Conservation (phyloP, 345 rosid species). For the Populus euphratica region DNA sequence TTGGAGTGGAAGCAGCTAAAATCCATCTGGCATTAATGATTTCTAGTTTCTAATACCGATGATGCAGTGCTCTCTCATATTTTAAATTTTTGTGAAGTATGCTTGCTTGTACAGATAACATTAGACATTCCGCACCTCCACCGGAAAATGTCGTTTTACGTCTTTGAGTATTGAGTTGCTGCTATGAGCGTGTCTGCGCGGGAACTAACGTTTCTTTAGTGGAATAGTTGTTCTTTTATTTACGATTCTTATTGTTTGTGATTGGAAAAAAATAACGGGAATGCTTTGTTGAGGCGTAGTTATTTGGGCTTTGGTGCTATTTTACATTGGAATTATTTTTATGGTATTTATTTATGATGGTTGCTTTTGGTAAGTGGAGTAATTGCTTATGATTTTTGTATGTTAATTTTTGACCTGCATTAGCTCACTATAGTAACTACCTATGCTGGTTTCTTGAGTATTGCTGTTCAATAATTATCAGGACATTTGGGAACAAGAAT, state of each 20-base stretch:
- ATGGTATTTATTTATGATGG: background rate
- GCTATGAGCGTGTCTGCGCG: background rate
- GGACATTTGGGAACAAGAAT: slow-evolving; percentile 21
- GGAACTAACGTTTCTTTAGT: background rate
- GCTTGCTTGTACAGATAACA: too few relatives aligned
- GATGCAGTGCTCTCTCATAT: background rate
- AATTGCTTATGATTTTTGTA: background rate
- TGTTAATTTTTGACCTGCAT: background rate
- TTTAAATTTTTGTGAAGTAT: background rate
- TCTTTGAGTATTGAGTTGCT: background rate
- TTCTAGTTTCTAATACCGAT: background rate
- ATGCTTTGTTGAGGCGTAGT: too few relatives aligned
- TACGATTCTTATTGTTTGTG: background rate
- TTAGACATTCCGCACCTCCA: background rate
- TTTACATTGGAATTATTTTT: background rate
- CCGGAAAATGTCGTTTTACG: background rate
- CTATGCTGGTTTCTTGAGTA: slow-evolving; percentile 16
- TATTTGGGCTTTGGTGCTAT: background rate
- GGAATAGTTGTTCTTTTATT: background rate
- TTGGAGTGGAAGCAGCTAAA: slow-evolving; percentile 13
- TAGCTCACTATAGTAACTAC: background rate
- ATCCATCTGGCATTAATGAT: background rate
- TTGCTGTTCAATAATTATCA: slow-evolving; percentile 11
- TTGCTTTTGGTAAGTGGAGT: background rate
- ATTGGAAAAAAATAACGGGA: background rate